A percentile compares a stretch with the other conserved stretches of the same genome.
These are phyloP conservation scores for Cryptosporidium andersoni DNA, from an alignment of 169 alveolate genomes.

Conservation along the genomic window DNA sequence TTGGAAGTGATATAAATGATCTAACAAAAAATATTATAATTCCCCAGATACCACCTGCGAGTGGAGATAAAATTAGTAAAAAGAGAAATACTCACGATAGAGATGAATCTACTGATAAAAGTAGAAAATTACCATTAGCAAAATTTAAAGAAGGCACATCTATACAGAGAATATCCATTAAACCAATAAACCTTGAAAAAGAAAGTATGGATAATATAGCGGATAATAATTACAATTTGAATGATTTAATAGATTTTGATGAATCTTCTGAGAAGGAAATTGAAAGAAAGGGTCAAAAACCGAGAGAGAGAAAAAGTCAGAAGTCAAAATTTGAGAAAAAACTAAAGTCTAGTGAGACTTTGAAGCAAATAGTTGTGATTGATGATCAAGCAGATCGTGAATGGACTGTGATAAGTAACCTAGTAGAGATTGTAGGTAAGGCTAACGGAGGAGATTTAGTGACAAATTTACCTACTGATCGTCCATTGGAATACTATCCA, in stretches of 20 bases:
- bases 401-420: conserved; percentile 51
- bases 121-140: conserved; percentile 38
- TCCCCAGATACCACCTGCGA: conserved; percentile 9
- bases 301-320: conserved; percentile 32
- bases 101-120: not conserved
- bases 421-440: conserved; percentile 5
- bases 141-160: conserved; percentile 21
- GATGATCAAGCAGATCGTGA: conserved; percentile 45
- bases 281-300: conserved; percentile 41
- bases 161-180: too few relatives aligned
- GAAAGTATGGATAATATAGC: too few relatives aligned
- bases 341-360: not conserved
- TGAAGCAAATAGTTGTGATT: not conserved
- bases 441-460: conserved; percentile 37
- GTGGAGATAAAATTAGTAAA: not conserved
- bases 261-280: conserved; percentile 11
- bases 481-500: conserved; percentile 42
- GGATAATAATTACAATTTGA: too few relatives aligned
- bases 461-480: conserved; percentile 28
- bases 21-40: conserved; percentile 24
- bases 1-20: conserved; percentile 51
- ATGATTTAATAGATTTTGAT: not conserved
- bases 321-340: not conserved
- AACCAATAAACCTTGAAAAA: too few relatives aligned
- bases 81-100: not conserved